These are phyloP conservation scores for Flammula alnicola DNA, from an alignment of 1,284 basidiomycete species.

Conservation along the genomic window DNA sequence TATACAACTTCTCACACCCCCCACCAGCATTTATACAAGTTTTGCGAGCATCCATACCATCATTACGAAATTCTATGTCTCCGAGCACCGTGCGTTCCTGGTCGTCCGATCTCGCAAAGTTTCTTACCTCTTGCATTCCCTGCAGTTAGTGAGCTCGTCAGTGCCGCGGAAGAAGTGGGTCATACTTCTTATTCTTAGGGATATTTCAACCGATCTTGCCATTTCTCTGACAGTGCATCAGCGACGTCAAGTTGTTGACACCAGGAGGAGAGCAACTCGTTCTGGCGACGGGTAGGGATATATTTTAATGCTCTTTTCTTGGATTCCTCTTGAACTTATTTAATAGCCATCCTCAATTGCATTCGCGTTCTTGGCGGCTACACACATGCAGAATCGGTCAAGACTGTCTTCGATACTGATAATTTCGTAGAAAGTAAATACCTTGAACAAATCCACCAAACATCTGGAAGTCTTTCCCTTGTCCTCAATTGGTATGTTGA, in stretches of 20 bases:
- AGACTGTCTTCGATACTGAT: slow-evolving; percentile 63
- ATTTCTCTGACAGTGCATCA: slow-evolving; percentile 47
- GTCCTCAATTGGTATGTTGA: slow-evolving; percentile 60
- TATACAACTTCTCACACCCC: neutral
- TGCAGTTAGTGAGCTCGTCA: slow-evolving; percentile 63
- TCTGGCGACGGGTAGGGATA: slow-evolving; percentile 52
- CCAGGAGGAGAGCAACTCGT: slow-evolving; percentile 57
- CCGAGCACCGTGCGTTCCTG: slow-evolving; percentile 58
- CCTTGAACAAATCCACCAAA: slow-evolving; percentile 43
- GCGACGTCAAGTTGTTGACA: slow-evolving; percentile 60
- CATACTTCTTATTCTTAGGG: neutral
- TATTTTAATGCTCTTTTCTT: neutral
- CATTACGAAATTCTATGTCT: slow-evolving; percentile 59
- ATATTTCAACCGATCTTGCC: slow-evolving; percentile 3
- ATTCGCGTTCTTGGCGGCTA: slow-evolving; percentile 66
- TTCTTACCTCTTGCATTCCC: neutral
- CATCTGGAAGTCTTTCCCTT: slow-evolving; percentile 52
- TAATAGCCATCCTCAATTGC: slow-evolving; percentile 57
- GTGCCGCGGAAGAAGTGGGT: slow-evolving; percentile 64
- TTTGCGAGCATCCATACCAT: slow-evolving; percentile 60
- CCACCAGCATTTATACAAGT: slow-evolving; percentile 59
- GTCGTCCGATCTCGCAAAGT: slow-evolving; percentile 2
- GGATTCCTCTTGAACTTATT: neutral
- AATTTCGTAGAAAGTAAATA: slow-evolving; percentile 62
- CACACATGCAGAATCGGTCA: slow-evolving; percentile 50